A percentile compares a stretch with the other conserved stretches of the same genome.
Conservation (phyloP, 768 basidiomycete species). For the Termitomyces titanicus region DNA sequence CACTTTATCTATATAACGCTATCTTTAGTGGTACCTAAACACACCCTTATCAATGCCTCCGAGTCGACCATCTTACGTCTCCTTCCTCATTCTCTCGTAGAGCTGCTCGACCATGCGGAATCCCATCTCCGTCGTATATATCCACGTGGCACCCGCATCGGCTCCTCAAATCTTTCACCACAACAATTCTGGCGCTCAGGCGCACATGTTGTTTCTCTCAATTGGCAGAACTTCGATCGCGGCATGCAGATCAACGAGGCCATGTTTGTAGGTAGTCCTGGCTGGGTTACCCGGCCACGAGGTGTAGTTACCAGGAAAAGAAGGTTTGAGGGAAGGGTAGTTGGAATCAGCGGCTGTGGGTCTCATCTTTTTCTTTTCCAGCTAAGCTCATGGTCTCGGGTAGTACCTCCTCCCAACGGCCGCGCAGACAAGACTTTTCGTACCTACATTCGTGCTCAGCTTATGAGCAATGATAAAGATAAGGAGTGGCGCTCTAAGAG, state of each 20-base stretch:
- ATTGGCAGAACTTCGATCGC: constrained; percentile 60
- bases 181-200: too few species aligned
- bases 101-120: constrained; percentile 40
- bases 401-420: constrained; percentile 46
- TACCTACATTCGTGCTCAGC: constrained; percentile 41
- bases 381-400: not conserved
- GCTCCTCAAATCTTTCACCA: constrained; percentile 53
- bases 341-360: constrained; percentile 44
- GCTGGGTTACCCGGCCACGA: too few species aligned
- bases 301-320: too few species aligned
- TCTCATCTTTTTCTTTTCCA: constrained; percentile 1
- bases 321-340: constrained; percentile 30
- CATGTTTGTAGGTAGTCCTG: too few species aligned
- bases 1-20: too few species aligned
- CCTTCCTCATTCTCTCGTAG: too few species aligned
- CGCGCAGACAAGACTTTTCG: constrained; percentile 34
- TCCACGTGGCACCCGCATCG: constrained; percentile 54
- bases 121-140: constrained; percentile 52
- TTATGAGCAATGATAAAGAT: constrained; percentile 37
- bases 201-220: too few species aligned
- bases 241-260: constrained; percentile 62
- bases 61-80: too few species aligned
- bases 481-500: constrained; percentile 41
- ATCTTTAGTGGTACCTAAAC: too few species aligned
- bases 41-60: too few species aligned